phyloP scores from a whole-genome alignment of 306 rosid species.

The Prunus davidiana region DNA sequence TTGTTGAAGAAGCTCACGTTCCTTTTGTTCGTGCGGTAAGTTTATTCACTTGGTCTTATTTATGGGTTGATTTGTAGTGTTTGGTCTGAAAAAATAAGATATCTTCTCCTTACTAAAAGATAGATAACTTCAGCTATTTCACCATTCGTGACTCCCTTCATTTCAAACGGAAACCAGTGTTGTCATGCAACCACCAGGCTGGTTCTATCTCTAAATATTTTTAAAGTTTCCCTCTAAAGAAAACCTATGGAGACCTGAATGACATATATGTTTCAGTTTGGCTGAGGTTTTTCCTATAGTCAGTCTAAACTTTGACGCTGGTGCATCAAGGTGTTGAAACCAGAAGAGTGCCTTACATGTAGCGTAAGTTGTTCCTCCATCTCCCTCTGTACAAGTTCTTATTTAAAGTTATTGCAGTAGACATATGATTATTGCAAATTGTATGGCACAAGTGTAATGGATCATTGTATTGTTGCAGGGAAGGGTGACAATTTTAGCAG shows the following conservation, averaged over 20 bases:
- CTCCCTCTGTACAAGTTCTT: conserved; percentile 14
- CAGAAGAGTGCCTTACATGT: conserved; percentile 66
- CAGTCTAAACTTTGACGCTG: conserved; percentile 76
- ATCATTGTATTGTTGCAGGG: conserved; percentile 38
- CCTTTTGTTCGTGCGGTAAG: conserved; percentile 80
- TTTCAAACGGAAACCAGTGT: conserved; percentile 78
- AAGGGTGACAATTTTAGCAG: conserved; percentile 84
- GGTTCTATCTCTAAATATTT: conserved; percentile 17
- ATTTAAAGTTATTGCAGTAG: not conserved
- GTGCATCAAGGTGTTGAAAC: conserved; percentile 87
- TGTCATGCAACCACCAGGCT: conserved; percentile 75
- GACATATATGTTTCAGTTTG: conserved; percentile 45
- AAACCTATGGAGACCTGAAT: conserved; percentile 18
- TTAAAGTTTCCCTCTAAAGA: not conserved
- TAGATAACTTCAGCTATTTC: conserved; percentile 72
- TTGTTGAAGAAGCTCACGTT: conserved; percentile 80
- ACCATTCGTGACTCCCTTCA: conserved; percentile 49
- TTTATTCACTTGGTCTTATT: conserved; percentile 9
- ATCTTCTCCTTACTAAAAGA: not conserved
- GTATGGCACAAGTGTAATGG: conserved; percentile 17
- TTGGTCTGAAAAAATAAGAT: not conserved
- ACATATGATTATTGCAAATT: conserved; percentile 19
- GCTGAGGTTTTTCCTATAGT: conserved; percentile 68
- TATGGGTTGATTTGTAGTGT: not conserved
- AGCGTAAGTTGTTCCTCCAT: not conserved